phyloP scores from a whole-genome alignment of 148 eudicot species.

The Mesembryanthemum crystallinum region DNA sequence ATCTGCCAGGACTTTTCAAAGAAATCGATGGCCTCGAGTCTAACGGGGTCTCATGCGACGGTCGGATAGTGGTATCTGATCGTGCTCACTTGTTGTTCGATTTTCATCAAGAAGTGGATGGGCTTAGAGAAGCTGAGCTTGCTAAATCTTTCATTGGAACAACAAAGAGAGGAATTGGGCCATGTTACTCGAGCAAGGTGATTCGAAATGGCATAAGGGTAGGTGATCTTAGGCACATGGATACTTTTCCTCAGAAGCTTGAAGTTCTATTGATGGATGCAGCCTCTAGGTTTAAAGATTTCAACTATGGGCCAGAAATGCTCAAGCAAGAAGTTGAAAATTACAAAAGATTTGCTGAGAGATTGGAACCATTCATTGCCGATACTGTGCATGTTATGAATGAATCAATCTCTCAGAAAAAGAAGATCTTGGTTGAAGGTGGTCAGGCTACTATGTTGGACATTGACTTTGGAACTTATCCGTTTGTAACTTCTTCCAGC shows the following conservation, averaged over 20 bases:
- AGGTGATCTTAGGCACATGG: slow-evolving; percentile 92
- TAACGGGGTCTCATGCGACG: slow-evolving; percentile 78
- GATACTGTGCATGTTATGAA: slow-evolving; percentile 84
- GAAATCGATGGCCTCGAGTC: slow-evolving; percentile 90
- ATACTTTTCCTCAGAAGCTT: slow-evolving; percentile 81
- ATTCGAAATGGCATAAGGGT: slow-evolving; percentile 89
- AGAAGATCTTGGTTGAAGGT: slow-evolving; percentile 91
- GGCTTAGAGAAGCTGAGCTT: slow-evolving; percentile 87
- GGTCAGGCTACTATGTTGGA: slow-evolving; percentile 99
- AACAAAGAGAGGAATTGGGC: slow-evolving; percentile 94
- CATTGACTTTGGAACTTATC: slow-evolving; percentile 96
- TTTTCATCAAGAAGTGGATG: slow-evolving; percentile 82
- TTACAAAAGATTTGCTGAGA: slow-evolving; percentile 87
- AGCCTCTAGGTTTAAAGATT: slow-evolving; percentile 73
- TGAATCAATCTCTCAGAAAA: slow-evolving; percentile 61
- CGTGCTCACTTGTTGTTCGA: slow-evolving; percentile 94
- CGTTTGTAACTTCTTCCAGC: slow-evolving; percentile 93
- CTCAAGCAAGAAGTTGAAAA: slow-evolving; percentile 77
- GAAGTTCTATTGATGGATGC: slow-evolving; percentile 80
- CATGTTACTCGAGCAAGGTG: slow-evolving; percentile 80
- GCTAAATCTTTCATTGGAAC: slow-evolving; percentile 93
- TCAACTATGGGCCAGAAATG: slow-evolving; percentile 56
- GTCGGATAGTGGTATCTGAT: slow-evolving; percentile 87
- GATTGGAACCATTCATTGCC: slow-evolving; percentile 82
- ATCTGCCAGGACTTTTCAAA: slow-evolving; percentile 82